phyloP scores from a whole-genome alignment of 2,329 filamentous ascomycete species.

The Epichloe uncinata region DNA sequence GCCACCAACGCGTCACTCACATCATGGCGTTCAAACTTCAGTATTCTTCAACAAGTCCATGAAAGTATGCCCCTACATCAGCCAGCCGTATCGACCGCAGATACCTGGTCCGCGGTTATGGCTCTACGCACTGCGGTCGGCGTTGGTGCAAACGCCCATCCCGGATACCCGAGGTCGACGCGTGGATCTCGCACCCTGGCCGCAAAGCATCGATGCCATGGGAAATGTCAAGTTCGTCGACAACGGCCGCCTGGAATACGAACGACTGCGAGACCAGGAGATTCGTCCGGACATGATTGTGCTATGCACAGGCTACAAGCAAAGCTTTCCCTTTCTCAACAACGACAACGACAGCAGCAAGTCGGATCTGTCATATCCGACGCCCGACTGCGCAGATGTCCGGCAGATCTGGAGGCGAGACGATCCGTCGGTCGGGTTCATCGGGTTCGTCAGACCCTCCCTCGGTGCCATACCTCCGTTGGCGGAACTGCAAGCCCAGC shows the following conservation, averaged over 20 bases:
- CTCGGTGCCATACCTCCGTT: conserved; percentile 32
- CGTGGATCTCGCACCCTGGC: conserved; percentile 31
- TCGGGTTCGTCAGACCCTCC: conserved; percentile 31
- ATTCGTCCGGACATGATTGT: conserved; percentile 29
- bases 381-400: conserved; percentile 33
- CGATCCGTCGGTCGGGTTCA: conserved; percentile 27
- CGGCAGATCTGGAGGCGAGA: conserved; percentile 32
- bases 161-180: conserved; percentile 19
- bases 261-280: conserved; percentile 14
- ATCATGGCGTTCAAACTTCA: conserved; percentile 4
- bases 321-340: conserved; percentile 26
- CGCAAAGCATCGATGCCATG: conserved; percentile 17
- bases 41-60: conserved; percentile 28
- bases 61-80: conserved; percentile 24
- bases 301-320: conserved; percentile 30
- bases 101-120: conserved; percentile 10
- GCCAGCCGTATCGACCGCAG: conserved; percentile 15
- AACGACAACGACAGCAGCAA: neutral
- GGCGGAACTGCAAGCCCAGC: conserved; percentile 30
- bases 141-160: conserved; percentile 21
- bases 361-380: conserved; percentile 19
- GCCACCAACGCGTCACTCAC: too few relatives aligned
- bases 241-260: conserved; percentile 17
- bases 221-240: conserved; percentile 23
- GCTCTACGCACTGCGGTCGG: conserved; percentile 17